phyloP scores from a whole-genome alignment of 1,284 basidiomycete species.

The Moesziomyces globuligerus region DNA sequence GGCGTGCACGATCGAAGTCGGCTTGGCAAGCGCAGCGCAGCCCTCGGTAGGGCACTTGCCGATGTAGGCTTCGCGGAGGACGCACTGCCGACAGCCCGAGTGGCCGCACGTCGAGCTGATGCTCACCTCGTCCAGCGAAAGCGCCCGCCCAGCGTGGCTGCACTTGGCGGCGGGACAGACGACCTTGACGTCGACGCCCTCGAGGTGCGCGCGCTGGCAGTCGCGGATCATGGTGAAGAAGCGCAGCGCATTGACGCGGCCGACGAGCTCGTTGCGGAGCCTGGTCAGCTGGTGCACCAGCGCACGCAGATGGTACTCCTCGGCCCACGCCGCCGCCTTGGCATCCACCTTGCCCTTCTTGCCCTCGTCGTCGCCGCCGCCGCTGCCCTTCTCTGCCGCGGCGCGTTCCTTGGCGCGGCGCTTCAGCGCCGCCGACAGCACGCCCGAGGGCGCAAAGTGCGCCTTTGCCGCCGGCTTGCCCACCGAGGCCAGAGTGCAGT shows the following conservation, averaged over 20 bases:
- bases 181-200: slow-evolving; percentile 32
- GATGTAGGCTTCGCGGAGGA: slow-evolving; percentile 50
- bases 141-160: slow-evolving; percentile 12
- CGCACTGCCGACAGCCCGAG: slow-evolving; percentile 43
- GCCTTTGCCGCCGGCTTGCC: slow-evolving; percentile 17
- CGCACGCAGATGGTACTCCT: slow-evolving; percentile 48
- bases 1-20: slow-evolving; percentile 47
- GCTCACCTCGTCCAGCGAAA: slow-evolving; percentile 38
- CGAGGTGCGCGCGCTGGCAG: slow-evolving; percentile 47
- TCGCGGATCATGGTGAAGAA: slow-evolving; percentile 56
- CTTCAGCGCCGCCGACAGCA: slow-evolving; percentile 45
- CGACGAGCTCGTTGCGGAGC: slow-evolving; percentile 52
- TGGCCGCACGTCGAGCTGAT: slow-evolving; percentile 56
- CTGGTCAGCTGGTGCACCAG: slow-evolving; percentile 51
- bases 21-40: slow-evolving; percentile 49
- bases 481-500: slow-evolving; percentile 37
- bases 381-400: slow-evolving; percentile 28
- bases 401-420: slow-evolving; percentile 34
- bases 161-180: slow-evolving; percentile 43
- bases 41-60: slow-evolving; percentile 49
- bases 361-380: slow-evolving; percentile 24
- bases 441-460: slow-evolving; percentile 21
- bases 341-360: slow-evolving; percentile 28
- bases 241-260: slow-evolving; percentile 50
- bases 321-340: slow-evolving; percentile 44